Evolutionary conservation across 2,329 filamentous ascomycete genomes (phyloP), one percentile per base, ranked within the genome.

Genomic region (Trichoderma simmonsii): DNA sequence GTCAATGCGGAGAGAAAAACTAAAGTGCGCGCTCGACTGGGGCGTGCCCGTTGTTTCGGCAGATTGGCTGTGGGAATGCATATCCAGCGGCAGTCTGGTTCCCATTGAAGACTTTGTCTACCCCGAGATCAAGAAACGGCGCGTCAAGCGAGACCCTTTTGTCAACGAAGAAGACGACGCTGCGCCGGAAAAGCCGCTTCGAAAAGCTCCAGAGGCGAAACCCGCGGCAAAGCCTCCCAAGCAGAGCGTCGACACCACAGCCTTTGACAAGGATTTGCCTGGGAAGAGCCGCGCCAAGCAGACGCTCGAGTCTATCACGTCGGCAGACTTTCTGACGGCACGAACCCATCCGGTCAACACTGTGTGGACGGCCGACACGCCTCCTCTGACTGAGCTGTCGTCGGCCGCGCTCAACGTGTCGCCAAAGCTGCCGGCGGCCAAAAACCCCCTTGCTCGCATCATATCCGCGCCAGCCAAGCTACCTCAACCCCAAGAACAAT

Each of bases 11-110:
- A 87, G 85, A 71, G 92, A 96, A 75, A 99, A 99, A 81, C 84
- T 96, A 21, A 89, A 91, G 59, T 91, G 93, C 78, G 94, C 94
- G 0, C 80, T 89, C 9, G 87, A 91, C 76, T 93, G 93, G 86
- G 87, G 87, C 5, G 91, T 98, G 12, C 93, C 94, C 2, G 89
- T 95, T n/a, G 92, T 98, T 12, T 88, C 88, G 8, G 88, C 89
- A 21, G 88, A 91, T 26, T 99, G 96, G 96, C 85, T 99, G 3
- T 96, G 93, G 91, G 87, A 91, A 66, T 96, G 92, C 75, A 90
- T 98, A 65, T 85, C 86, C 77, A 88, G 83, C 0, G 88, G 88
- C 6, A 83, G 76, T 73, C 81, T 83, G 4, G 80, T 84, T 3
- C 85, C 87, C 1, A 79, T 85, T 57, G 82, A 84, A 51, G 75